Percentiles rank a stretch among this genome's conserved stretches.
Conservation (phyloP, 2,329 filamentous ascomycete genomes). For the Paraconiothyrium sp. region DNA sequence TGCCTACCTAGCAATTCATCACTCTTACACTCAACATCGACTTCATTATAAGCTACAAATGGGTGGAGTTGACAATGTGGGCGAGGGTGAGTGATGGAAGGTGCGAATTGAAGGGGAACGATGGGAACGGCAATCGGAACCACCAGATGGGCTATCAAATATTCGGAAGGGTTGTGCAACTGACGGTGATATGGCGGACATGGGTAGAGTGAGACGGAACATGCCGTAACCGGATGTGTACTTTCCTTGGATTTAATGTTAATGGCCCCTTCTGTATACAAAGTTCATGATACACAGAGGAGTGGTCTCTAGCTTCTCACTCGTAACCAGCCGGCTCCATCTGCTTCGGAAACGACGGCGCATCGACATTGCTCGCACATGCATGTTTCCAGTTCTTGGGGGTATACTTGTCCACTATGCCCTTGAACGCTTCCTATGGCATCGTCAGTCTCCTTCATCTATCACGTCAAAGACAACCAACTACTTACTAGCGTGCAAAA, state of each 20-base stretch:
- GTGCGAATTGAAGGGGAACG: too few species aligned
- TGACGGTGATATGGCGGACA: too few species aligned
- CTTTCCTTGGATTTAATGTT: too few species aligned
- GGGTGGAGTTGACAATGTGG: too few species aligned
- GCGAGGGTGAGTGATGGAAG: too few species aligned
- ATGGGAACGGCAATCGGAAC: too few species aligned
- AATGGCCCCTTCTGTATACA: too few species aligned
- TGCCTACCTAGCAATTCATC: too few species aligned
- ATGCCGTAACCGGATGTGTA: not conserved
- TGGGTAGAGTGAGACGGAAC: not conserved
- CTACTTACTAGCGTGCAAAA: constrained; percentile 84
- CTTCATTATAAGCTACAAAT: too few species aligned
- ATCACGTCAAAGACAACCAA: not conserved
- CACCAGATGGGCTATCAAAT: too few species aligned
- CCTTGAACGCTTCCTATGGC: constrained; percentile 82
- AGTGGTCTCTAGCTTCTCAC: constrained; percentile 4
- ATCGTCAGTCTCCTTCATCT: not conserved
- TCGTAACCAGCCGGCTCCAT: constrained; percentile 47
- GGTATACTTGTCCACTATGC: constrained; percentile 89
- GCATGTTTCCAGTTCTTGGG: constrained; percentile 79
- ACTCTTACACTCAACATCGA: too few species aligned
- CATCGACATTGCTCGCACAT: constrained; percentile 67
- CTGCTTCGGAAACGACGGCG: constrained; percentile 59
- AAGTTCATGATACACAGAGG: not conserved
- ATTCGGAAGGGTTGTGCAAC: too few species aligned